Evolutionary conservation across 805 yeast genomes (phyloP).

Genomic region (Metschnikowia gelsemii): DNA sequence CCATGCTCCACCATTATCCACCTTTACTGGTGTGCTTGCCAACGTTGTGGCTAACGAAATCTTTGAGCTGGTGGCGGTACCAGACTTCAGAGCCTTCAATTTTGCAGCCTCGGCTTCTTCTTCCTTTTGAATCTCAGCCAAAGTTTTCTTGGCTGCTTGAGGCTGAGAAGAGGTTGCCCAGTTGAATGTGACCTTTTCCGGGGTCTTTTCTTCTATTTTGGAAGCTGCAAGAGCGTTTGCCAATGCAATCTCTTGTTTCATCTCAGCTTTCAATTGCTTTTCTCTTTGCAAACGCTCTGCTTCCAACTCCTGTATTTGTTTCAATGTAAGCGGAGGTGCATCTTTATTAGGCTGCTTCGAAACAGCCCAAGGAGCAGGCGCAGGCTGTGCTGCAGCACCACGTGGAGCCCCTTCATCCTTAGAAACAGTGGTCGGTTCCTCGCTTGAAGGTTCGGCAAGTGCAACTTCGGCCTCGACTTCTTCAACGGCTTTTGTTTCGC

Average conservation of each 20-base stretch:
- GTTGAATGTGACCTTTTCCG: constrained; percentile 33
- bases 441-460: neutral
- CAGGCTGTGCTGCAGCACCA: constrained; percentile 5
- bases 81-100: constrained; percentile 22
- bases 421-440: neutral
- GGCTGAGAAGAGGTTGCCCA: constrained; percentile 38
- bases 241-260: constrained; percentile 26
- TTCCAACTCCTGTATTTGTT: constrained; percentile 52
- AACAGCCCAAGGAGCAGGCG: constrained; percentile 58
- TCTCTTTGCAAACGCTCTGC: constrained; percentile 42
- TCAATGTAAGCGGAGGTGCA: constrained; percentile 45
- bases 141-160: constrained; percentile 44
- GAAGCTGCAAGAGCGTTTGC: constrained; percentile 24
- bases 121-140: constrained; percentile 63
- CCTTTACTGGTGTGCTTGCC: constrained; percentile 27
- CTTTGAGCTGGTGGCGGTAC: constrained; percentile 29
- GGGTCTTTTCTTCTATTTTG: constrained; percentile 26
- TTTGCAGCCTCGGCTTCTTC: constrained; percentile 44
- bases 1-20: constrained; percentile 38
- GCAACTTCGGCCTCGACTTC: neutral
- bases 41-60: constrained; percentile 36
- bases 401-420: constrained; percentile 1
- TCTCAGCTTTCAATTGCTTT: constrained; percentile 39
- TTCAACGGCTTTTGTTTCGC: neutral
- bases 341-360: constrained; percentile 13